Evolutionary conservation across 768 basidiomycete genomes (phyloP), one percentile per base, ranked within the genome.

Genomic region (Infundibulicybe gibba): DNA sequence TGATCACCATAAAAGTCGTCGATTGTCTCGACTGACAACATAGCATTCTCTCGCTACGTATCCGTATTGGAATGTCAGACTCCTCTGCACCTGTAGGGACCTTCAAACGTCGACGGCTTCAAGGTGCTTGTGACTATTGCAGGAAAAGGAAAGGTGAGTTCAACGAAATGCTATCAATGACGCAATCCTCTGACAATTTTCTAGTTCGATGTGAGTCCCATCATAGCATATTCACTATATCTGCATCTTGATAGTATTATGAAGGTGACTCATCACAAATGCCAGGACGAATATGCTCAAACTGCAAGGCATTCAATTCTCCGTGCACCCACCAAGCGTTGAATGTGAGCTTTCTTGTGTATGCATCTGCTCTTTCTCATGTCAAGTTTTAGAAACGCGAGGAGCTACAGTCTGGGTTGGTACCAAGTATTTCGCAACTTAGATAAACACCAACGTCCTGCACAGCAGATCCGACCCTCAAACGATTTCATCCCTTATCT

Each of bases 221-320:
- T 40, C 14, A 34, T 13, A 42, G 14, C 41, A 32, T 10, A 25
- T 15, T 43, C 19, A 21, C 14, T 14, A 38, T 14, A 10, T 14
- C 10, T 38, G 17, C 17, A 38, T 14, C 35, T 38, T 41, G 15
- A 37, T 42, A 38, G 38, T 32, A 11, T 42, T 11, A 41, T 47
- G 14, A 45, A 80, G 80, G 81, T 50, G 79, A 87, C 49, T 85
- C 84, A 53, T 78, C 79, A 15, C 75, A 72, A 47, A 79, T 75
- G 73, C 75, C 74, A 4, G 66, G 68, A 2, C 77, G 76, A 20
- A 60, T 64, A 33, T 85, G 83, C 55, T 71, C 81, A 0, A 83
- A 81, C 51, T 85, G 83, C 54, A 65, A 69, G 1, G 54, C 68
- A 1, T 75, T 70, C 38, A 66, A 65, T 34, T 64, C 71, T 2